Base-by-base conservation (phyloP, 179 eudicot species). In the Silene vulgaris region DNA sequence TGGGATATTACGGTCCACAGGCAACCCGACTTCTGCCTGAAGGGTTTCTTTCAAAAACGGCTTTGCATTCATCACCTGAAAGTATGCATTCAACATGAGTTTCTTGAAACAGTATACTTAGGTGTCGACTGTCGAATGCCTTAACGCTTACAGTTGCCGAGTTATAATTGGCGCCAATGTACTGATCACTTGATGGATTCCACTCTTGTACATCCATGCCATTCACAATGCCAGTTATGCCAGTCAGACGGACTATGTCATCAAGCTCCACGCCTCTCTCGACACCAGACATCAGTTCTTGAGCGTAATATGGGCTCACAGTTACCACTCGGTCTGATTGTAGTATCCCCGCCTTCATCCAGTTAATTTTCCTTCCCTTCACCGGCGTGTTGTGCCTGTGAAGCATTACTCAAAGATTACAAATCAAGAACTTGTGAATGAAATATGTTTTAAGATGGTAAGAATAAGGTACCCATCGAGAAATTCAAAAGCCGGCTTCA, bases 201-300 rank as follows among this genome's bases (percentile, higher is more conserved):
- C 98, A 93, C 77, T 93, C 98, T 72, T 89, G 93, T 23, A 82
- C 85, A 79, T 93, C 98, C 97, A 91, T 93, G 71, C 98, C 98
- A 68, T 93, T 93, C 0, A 87, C 86, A 23, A 93, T 91, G 6
- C 98, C 98, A n/a, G 77, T 71, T 4, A 93, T 52, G 14, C 85
- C 82, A 68, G 77, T 74, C 78, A 13, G 73, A n/a, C 87, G 87
- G 30, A 93, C 65, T 68, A 81, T 73, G 26, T 80, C 73, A 65
- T 93, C 88, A 40, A 91, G 77, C 60, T 93, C 98, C 21, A 91
- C 97, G n/a, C 98, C 98, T 54, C 86, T 89, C n/a, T 82, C 96
- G 0, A 12, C 78, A 0, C 87, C 85, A 20, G 98, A 91, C 71
- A 86, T 74, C 40, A 91, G 85, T 76, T 93, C 98, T 75, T 85